Percentiles rank a stretch among this genome's conserved stretches.
These are phyloP conservation scores for Parietichytrium sp. DNA, from an alignment of 108 stramenopile genomes.

Conservation along the genomic window DNA sequence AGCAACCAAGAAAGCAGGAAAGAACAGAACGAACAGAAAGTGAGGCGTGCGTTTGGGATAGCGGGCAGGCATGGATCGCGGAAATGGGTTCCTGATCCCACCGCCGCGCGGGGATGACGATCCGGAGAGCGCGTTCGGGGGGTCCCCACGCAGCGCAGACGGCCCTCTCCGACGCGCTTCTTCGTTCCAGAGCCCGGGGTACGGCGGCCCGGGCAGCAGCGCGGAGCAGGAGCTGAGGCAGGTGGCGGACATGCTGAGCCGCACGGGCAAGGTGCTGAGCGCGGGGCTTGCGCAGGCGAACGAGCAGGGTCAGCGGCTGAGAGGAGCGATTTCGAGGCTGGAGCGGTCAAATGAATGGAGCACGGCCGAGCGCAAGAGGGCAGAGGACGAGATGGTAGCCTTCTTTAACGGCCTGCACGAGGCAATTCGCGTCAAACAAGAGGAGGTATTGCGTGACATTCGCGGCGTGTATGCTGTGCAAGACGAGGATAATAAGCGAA, in stretches of 20 bases:
- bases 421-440: neutral
- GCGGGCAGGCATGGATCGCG: neutral
- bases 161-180: neutral
- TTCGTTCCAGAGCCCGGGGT: neutral
- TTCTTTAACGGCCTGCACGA: conserved; percentile 26
- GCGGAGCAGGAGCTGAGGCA: neutral
- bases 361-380: conserved; percentile 25
- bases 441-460: neutral
- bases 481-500: neutral
- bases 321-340: conserved; percentile 8
- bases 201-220: neutral
- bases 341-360: conserved; percentile 21
- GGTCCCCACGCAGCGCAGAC: neutral
- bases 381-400: conserved; percentile 4
- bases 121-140: neutral
- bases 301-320: conserved; percentile 37
- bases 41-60: no score
- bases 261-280: conserved; percentile 35
- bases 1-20: no score
- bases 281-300: conserved; percentile 27
- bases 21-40: no score
- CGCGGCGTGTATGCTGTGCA: conserved; percentile 31
- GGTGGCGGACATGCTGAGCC: conserved; percentile 22
- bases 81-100: conserved; percentile 15
- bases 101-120: conserved; percentile 10